phyloP scores from a whole-genome alignment of 148 eudicot genomes.

The Chenopodium quinoa region DNA sequence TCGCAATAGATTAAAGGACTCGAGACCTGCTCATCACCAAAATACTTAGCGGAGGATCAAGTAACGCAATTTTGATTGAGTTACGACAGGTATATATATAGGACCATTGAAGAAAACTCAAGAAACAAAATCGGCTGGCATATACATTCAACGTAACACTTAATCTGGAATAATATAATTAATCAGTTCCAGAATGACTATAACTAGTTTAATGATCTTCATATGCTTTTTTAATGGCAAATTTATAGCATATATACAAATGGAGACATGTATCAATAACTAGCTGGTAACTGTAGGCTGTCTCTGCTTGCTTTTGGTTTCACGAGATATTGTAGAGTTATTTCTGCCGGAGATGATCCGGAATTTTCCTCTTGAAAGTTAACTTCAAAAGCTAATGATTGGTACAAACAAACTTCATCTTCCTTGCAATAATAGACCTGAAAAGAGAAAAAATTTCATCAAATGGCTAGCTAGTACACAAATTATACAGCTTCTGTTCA shows the following conservation, averaged over 20 bases:
- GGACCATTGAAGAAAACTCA: not conserved
- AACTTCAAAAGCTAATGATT: constrained; percentile 76
- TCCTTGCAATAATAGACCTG: constrained; percentile 97
- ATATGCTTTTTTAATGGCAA: not conserved
- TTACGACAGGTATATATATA: not conserved
- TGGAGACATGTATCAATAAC: constrained; percentile 15
- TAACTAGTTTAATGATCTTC: not conserved
- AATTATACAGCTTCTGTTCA: not conserved
- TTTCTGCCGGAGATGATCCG: constrained; percentile 48
- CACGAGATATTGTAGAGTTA: constrained; percentile 63
- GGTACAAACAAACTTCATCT: constrained; percentile 89
- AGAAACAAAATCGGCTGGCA: not conserved
- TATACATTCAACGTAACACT: not conserved
- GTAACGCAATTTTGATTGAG: not conserved
- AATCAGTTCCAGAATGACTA: not conserved
- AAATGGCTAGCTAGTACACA: not conserved
- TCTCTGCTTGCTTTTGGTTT: constrained; percentile 51
- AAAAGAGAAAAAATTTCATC: not conserved
- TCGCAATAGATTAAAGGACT: not conserved
- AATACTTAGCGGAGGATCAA: not conserved
- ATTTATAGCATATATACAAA: not conserved
- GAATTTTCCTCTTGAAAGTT: constrained; percentile 63
- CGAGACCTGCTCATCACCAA: not conserved
- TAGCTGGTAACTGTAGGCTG: constrained; percentile 42
- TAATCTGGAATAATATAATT: not conserved